Conservation (phyloP, 495 filamentous ascomycete genomes). For the Jackrogersella multiformis region DNA sequence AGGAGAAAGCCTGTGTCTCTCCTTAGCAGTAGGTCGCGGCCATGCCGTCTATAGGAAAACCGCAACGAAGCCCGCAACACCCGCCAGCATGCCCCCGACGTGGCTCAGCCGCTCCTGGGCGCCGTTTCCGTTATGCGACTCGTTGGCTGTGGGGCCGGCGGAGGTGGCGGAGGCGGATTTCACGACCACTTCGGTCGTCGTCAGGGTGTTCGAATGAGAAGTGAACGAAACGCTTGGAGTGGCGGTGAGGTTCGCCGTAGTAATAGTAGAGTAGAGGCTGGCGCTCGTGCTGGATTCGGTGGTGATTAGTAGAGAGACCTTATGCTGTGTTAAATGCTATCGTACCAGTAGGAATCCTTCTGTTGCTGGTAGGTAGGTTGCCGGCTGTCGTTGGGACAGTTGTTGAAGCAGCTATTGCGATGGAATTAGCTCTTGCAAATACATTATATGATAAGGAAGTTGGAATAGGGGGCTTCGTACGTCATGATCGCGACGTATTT, state of each 20-base stretch:
- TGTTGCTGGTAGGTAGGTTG: constrained; percentile 41
- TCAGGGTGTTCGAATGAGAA: constrained; percentile 4
- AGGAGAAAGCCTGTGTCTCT: too few species aligned
- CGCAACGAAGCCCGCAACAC: constrained; percentile 9
- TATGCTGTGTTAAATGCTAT: neutral
- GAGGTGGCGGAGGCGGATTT: constrained; percentile 11
- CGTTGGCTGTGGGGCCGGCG: neutral
- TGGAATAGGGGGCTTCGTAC: constrained; percentile 35
- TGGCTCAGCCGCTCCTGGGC: constrained; percentile 1
- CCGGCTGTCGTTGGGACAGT: constrained; percentile 57
- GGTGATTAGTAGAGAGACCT: neutral
- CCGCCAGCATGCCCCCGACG: constrained; percentile 20
- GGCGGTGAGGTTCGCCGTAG: constrained; percentile 14
- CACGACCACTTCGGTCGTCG: neutral
- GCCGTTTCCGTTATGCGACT: constrained; percentile 14
- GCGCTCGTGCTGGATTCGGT: constrained; percentile 27
- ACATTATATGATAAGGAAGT: neutral
- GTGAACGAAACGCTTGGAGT: constrained; percentile 19
- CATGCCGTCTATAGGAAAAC: constrained; percentile 19
- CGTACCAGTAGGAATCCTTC: constrained; percentile 53
- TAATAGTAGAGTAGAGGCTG: constrained; percentile 30
- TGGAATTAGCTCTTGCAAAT: constrained; percentile 4
- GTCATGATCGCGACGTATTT: constrained; percentile 51
- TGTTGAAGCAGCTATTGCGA: constrained; percentile 55
- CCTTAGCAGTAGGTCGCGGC: too few species aligned